Evolutionary conservation across 345 rosid genomes (phyloP), one percentile per base, ranked within the genome.

Genomic region (Citrus reticulata): DNA sequence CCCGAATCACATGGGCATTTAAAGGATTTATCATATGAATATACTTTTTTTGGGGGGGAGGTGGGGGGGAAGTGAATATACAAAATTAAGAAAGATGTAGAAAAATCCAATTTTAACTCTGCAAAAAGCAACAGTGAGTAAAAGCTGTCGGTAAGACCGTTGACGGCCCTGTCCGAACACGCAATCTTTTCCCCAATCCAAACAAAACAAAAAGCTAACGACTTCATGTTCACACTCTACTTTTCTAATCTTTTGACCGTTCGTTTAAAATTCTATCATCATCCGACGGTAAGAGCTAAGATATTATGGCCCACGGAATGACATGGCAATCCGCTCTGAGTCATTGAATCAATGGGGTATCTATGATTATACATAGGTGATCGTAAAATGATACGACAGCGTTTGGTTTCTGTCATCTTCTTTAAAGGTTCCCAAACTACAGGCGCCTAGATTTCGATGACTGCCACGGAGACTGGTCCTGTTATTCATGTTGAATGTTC

Each of bases 101-200:
- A 46, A 46, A 46, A 46, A 11, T 46, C 51, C 72, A 65, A 79
- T 55, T 61, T 54, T 37, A 66, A 32, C 55, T 40, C 78, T 73
- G 71, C 81, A 59, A 73, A 77, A 81, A 60, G 81, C 66, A 51
- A 77, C 75, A 59, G 70, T 59, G 24, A 24, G 42, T 49, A 42
- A 77, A 77, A 81, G 81, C 57, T 81, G 80, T 67, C 69, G 78
- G 75, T 42, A 59, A 72, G 84, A 81, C 80, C 81, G 59, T 72
- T 77, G 84, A 77, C 83, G 74, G 69, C 37, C 54, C 69, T 4
- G 74, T 46, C 74, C 69, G 65, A 66, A 77, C 83, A 40, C 73
- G 73, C 79, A 35, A 34, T 34, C 73, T 19, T 30, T 71, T 25
- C 54, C 5, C 16, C 34, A 22, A 42, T 17, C 17, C 46, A 46